Evolutionary conservation across 225 moss, liverwort and hornwort species (phyloP), one percentile per base, ranked within the genome.

Genomic region (Antitrichia curtipendula): DNA sequence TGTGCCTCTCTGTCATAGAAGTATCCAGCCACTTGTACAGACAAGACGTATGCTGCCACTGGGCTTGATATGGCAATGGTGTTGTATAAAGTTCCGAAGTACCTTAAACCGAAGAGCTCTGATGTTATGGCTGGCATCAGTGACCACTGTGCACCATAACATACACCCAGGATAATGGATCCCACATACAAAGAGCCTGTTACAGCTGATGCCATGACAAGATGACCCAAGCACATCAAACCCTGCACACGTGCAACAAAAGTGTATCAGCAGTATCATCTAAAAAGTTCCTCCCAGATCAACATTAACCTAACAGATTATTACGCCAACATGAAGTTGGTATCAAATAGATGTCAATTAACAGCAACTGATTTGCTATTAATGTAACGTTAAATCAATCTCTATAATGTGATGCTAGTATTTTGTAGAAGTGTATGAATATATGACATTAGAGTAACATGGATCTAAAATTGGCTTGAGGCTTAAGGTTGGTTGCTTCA

Each of bases 101-200:
- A 71, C 49, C 85, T 74, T 49, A 96, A 89, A 14, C 96, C 96
- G 40, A 96, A 96, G 41, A 96, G 89, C 77, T 95, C 96, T 0
- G 95, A 96, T 8, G 96, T 93, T 25, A 95, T 96, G 41, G 95
- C 94, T 38, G 93, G 96, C 95, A 96, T 95, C 52, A 96, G 87
- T 53, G 96, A 94, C 96, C 95, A 96, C 69, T 96, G 96, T 4
- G 96, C 94, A 62, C 96, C 95, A 12, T 95, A 96, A 78, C 93
- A 94, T 23, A 95, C 84, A n/a, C 95, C 95, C 66, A 96, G 76
- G 57, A 94, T 82, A 10, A 91, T 84, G 25, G 92, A 92, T 32
- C 93, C 93, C 61, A 90, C 81, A 81, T 95, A 95, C 45, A 96
- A 77, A 40, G 93, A 95, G 40, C 95, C 91, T 14, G 91, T 78